Evolutionary conservation across 805 yeast species (phyloP), one percentile per base, ranked within the genome.

Genomic region (Kluyveromyces siamensis): DNA sequence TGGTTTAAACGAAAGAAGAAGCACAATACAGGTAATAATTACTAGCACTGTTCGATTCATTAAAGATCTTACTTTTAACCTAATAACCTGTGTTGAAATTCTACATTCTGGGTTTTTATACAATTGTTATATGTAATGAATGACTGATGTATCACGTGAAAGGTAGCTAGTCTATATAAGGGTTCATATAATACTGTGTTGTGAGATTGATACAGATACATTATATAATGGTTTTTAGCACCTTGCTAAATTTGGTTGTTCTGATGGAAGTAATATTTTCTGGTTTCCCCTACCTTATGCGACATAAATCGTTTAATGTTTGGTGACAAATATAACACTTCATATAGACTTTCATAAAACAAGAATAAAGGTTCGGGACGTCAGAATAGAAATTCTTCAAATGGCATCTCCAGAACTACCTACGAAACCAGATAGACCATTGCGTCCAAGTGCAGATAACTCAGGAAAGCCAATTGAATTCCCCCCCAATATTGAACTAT

Each of bases 401-500:
- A 40, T 45, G 49, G 46, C 40, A 27, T n/a, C 27, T 19, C 54
- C 48, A 36, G 45, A 42, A 14, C 44, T 47, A 19, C 56, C 51
- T 25, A 47, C 47, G 14, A 41, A 40, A 35, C 48, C 47, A n/a
- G 41, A 40, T 7, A 37, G 41, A 14, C 41, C 47, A 37, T 35
- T 21, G 18, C 33, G 19, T n/a, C 36, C 19, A 25, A 37, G 36
- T 16, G 19, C 18, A 4, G 14, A 11, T n/a, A 43, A 37, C 14
- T 13, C 41, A 8, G 27, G 10, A 33, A 18, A 17, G 10, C 8
- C 21, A 13, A 45, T 47, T 8, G 49, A 47, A 14, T 38, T 62
- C 9, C 68, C 68, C 7, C 53, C 54, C 9, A 54, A 56, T 40
- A 44, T 55, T 8, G 49, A 59, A 7, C 49, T 63, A 14, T 48